Base-by-base conservation (phyloP, 139 green algal genomes). In the Chlorella vulgaris region DNA sequence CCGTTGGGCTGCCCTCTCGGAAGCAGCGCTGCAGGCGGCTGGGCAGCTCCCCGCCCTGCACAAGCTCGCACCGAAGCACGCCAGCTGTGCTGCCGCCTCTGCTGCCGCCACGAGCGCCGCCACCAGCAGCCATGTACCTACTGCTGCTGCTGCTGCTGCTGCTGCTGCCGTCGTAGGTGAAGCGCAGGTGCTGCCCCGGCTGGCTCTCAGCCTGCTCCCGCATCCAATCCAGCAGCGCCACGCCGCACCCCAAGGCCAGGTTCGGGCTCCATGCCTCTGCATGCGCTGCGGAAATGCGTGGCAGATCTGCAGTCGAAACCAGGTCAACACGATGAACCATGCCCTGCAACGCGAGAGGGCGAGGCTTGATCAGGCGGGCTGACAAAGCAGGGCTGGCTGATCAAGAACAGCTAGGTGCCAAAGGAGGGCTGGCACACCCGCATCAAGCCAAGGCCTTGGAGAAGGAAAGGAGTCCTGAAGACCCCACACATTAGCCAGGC, bases 211-310 rank as follows among this genome's bases (percentile, higher is more conserved):
- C 77, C 47, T 65, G 22, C 28, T 31, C 18, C 22, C 66, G 50
- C 81, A 86, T 86, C 81, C 81, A 86, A 3, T 1, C 13, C 24
- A 86, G 71, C 26, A 19, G 58, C 5, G 29, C 62, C 0, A 1
- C 33, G 43, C 82, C 82, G 50, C 79, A 86, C 3, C 2, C 26
- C 35, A 86, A 35, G 7, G 74, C 74, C 28, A 74, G 82, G 60
- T 60, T 42, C 35, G 74, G 63, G 68, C 50, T 58, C 63, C 66
- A 86, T 33, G 15, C 0, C 0, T 19, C 58, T 1, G 74, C 74
- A 5, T 69, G 38, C 1, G 36, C 10, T 58, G 60, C 60, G 0
- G 47, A 74, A 35, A 86, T 74, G 55, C 74, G 60, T 19, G 74
- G 82, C 33, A 86, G n/a, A n/a, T 83, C 82, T 6, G 43, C 62